Conservation (phyloP, 345 rosid genomes). For the Populus simonii region DNA sequence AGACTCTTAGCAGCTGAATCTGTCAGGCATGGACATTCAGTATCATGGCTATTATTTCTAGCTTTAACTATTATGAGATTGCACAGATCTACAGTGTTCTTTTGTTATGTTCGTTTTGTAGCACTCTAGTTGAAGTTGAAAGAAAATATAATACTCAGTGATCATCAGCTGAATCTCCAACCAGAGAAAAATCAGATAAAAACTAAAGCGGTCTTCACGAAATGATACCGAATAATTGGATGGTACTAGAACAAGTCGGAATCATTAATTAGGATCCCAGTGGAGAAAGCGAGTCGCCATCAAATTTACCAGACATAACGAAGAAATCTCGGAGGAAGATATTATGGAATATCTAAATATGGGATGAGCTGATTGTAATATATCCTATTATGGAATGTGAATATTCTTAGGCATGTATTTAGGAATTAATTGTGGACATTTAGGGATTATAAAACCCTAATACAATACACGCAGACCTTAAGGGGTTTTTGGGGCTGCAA, state of each 20-base stretch:
- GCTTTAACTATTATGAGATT: background rate
- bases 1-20: background rate
- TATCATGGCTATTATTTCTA: no score
- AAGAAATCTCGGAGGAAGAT: constrained; percentile 36
- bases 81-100: background rate
- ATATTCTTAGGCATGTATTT: no score
- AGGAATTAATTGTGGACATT: no score
- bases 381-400: no score
- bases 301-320: constrained; percentile 26
- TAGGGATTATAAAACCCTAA: no score
- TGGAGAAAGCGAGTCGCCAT: constrained; percentile 24
- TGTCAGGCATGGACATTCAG: background rate
- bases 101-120: background rate
- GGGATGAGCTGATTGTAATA: no score
- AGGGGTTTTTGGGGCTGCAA: no score
- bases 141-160: no score
- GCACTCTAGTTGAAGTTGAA: background rate
- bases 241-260: constrained; percentile 1
- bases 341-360: no score
- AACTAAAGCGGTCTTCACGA: constrained; percentile 41
- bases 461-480: no score
- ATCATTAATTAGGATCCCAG: constrained; percentile 10
- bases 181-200: constrained; percentile 48
- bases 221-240: background rate
- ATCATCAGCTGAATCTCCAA: constrained; percentile 27